Percentiles rank a stretch among this genome's conserved stretches.
phyloP scores from a whole-genome alignment of 2,329 filamentous ascomycete species.

The Neospermospora avenae region DNA sequence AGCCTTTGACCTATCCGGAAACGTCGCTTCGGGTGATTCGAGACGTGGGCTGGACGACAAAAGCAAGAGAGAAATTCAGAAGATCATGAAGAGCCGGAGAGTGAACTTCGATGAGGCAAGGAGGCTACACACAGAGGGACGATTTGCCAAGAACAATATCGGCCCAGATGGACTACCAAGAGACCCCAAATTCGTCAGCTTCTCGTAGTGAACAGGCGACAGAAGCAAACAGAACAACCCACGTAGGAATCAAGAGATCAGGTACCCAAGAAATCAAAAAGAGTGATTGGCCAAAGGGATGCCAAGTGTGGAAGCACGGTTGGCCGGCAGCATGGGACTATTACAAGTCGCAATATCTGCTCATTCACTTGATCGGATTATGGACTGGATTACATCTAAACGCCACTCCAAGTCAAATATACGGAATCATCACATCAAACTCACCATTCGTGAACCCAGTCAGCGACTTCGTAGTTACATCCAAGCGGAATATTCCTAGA shows the following conservation, averaged over 20 bases:
- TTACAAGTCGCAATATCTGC: neutral
- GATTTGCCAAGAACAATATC: constrained; percentile 85
- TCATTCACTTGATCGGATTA: constrained; percentile 9
- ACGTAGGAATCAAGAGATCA: neutral
- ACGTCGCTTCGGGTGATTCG: constrained; percentile 74
- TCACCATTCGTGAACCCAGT: neutral
- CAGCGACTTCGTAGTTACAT: neutral
- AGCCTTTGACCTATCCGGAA: constrained; percentile 78
- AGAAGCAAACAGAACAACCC: neutral
- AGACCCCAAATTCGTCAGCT: constrained; percentile 95
- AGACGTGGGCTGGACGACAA: constrained; percentile 77
- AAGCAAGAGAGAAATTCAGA: constrained; percentile 77
- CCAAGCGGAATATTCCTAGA: constrained; percentile 2
- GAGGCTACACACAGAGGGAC: constrained; percentile 77
- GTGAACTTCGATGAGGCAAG: constrained; percentile 90
- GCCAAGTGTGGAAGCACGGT: neutral
- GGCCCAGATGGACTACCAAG: constrained; percentile 80
- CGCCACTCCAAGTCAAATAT: neutral
- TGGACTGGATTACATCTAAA: neutral
- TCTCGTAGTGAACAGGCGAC: constrained; percentile 40
- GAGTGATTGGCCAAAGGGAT: neutral
- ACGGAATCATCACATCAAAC: neutral
- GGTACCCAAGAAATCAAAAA: neutral
- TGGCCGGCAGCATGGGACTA: neutral
- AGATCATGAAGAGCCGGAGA: constrained; percentile 83